These are phyloP conservation scores for Fraxinus latifolia DNA, from an alignment of 305 asterid species.

Conservation along the genomic window DNA sequence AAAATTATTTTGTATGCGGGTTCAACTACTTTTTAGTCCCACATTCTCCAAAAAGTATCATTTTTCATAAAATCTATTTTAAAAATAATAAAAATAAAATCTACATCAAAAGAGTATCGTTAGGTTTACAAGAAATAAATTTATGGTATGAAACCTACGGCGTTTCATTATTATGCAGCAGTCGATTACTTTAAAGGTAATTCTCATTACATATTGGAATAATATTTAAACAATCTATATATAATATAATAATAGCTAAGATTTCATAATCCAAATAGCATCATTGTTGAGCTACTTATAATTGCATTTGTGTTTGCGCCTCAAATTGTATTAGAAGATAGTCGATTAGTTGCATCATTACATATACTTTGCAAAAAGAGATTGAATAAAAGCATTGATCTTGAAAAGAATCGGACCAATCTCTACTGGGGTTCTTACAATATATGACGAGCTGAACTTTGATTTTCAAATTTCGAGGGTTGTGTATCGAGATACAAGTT, in stretches of 20 bases:
- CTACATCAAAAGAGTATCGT: no score
- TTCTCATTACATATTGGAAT: slow-evolving; percentile 31
- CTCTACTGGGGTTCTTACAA: no score
- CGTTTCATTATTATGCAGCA: no score
- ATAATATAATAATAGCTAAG: slow-evolving; percentile 20
- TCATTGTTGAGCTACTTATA: background rate
- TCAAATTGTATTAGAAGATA: background rate
- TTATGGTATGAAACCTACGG: no score
- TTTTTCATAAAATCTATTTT: no score
- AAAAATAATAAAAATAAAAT: no score
- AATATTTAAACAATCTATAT: slow-evolving; percentile 23
- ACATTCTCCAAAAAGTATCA: no score
- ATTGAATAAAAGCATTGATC: background rate
- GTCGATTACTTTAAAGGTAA: slow-evolving; percentile 25
- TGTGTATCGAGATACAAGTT: background rate
- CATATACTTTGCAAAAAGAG: background rate
- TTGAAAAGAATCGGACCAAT: background rate
- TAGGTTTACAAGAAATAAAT: no score
- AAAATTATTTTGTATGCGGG: no score
- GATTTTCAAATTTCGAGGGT: background rate
- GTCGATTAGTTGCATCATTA: background rate
- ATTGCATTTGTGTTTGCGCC: background rate
- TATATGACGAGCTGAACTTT: no score
- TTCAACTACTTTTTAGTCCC: no score
- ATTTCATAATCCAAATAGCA: background rate